Base-by-base conservation (phyloP, 495 filamentous ascomycete species). In the Aspergillus bridgeri region DNA sequence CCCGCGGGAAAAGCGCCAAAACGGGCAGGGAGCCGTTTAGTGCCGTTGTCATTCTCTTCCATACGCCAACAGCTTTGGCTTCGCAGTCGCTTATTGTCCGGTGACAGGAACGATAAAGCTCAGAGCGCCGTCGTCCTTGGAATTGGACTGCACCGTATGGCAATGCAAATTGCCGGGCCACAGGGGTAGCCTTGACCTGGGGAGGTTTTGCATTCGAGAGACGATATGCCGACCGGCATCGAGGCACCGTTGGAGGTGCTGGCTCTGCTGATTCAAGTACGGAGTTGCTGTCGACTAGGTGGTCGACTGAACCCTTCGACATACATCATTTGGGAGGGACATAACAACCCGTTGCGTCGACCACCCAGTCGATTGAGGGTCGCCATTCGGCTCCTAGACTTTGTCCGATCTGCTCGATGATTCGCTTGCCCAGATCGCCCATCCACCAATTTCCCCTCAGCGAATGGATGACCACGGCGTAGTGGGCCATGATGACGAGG, bases 381-480 rank as follows among this genome's bases (percentile, higher is more conserved):
- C 60, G 62, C 71, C 68, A 75, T 29, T 70, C 63, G 1, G 61
- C 52, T n/a, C 61, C 65, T n/a, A 77, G 53, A 24, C 52, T 33
- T 23, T 68, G 63, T 23, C 67, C 69, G 42, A 75, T 69, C 29
- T 70, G 60, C 27, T 56, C 60, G 19, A 77, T 62, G n/a, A 77
- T 54, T 19, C 65, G 58, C 1, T 42, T 49, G 0, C 69, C 77
- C 77, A 77, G 79, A 27, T 80, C 73, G 0, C 69, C 71, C 74
- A 81, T 77, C 73, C 75, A 83, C 81, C 81, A 83, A 45, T 73
- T 66, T 8, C 73, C 58, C n/a, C 80, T 66, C 25, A 82, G 51
- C 51, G 75, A 71, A 55, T 82, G 74, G 45, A 83, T 59, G 13
- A 80, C 66, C 17, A 82, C 74, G 6, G 75, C 73, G 61, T 77